Evolutionary conservation across 352 stramenopile species (phyloP), one percentile per base, ranked within the genome.

Genomic region (Phytophthora europaea): DNA sequence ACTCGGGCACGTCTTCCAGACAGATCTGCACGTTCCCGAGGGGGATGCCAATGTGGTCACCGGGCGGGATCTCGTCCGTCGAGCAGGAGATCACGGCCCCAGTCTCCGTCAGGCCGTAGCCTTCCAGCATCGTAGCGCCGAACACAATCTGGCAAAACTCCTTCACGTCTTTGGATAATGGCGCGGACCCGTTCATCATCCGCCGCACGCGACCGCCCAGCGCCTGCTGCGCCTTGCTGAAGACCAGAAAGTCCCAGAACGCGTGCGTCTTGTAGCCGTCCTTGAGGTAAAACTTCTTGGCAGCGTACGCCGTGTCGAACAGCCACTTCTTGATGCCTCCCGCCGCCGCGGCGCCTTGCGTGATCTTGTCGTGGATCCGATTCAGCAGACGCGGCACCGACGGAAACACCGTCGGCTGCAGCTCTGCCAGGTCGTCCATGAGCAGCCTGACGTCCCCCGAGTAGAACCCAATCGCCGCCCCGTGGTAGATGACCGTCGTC

Each of bases 161-260:
- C 79, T 99, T 97, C n/a, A 98, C 94, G 33, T 96, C 92, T 45
- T 87, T 75, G 16, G 92, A 90, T 43, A 99, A 84, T 3, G 97
- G 97, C 10, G 98, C 97, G 1, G 94, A 98, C n/a, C 96, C 98
- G 50, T 84, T 98, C 3, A 99, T 81, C 79, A 99, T 95, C n/a
- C 98, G 61, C 6, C 92, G 84, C 61, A 98, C 73, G n/a, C 88
- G 79, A 34, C 97, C 92, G 16, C 98, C 98, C 10, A 99, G 73
- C 22, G 90, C 85, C 40, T 78, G 85, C 74, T 98, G 95, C 55
- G 99, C 85, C 75, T 99, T 99, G 73, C 89, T 88, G 67, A 99
- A 99, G 53, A 99, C 83, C 22, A 99, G 75, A 28, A 81, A 76
- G 84, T 99, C 97, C 87, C 96, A 99, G 31, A 99, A 76, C 28